phyloP scores from a whole-genome alignment of 2,329 filamentous ascomycete genomes.

The Fusarium ambrosium region DNA sequence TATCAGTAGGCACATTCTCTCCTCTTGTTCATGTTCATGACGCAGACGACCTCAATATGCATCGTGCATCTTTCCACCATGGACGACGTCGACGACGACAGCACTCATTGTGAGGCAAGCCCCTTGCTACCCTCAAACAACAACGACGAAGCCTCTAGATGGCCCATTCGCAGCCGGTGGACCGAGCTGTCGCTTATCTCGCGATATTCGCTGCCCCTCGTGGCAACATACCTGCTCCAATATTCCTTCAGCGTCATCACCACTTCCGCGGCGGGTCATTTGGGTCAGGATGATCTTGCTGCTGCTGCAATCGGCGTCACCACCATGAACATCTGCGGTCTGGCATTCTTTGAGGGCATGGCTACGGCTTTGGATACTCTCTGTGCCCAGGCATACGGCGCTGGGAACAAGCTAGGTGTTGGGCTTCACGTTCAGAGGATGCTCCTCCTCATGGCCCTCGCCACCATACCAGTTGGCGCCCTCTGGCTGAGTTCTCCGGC shows the following conservation, averaged over 20 bases:
- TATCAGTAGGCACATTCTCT: neutral
- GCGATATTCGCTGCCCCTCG: slow-evolving; percentile 58
- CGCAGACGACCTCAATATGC: neutral
- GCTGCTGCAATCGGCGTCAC: slow-evolving; percentile 66
- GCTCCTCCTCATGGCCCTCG: slow-evolving; percentile 62
- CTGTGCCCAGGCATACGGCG: slow-evolving; percentile 43
- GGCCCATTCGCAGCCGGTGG: neutral
- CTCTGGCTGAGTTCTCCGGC: slow-evolving; percentile 64
- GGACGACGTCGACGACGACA: slow-evolving; percentile 5
- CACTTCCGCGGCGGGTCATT: slow-evolving; percentile 65
- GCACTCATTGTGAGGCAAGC: slow-evolving; percentile 22
- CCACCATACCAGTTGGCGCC: slow-evolving; percentile 61
- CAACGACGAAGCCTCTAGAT: slow-evolving; percentile 1
- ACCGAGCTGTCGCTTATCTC: slow-evolving; percentile 35
- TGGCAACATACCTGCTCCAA: slow-evolving; percentile 67
- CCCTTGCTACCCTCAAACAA: slow-evolving; percentile 25
- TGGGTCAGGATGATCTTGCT: slow-evolving; percentile 65
- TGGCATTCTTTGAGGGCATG: slow-evolving; percentile 56
- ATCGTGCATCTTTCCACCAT: slow-evolving; percentile 11
- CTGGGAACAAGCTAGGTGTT: slow-evolving; percentile 61
- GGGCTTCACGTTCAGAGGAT: slow-evolving; percentile 67
- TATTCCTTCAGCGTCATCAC: slow-evolving; percentile 66
- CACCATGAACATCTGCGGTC: slow-evolving; percentile 67
- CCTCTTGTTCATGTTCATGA: neutral
- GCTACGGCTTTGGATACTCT: slow-evolving; percentile 46